phyloP scores from a whole-genome alignment of 192 early-diverging fungal genomes.

The Podochytrium sp. region DNA sequence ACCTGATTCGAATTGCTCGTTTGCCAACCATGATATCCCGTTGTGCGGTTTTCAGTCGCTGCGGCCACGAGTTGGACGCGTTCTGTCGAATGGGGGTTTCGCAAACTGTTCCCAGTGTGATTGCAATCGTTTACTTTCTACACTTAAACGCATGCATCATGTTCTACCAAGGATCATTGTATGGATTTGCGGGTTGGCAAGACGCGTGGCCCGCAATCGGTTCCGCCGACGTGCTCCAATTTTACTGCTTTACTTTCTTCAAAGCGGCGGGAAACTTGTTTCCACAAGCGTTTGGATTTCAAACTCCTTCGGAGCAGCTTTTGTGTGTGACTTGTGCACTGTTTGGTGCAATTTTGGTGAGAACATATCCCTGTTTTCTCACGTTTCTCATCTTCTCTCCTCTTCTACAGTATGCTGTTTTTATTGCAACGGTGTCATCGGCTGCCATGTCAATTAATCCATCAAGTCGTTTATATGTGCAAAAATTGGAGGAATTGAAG shows the following conservation, averaged over 20 bases:
- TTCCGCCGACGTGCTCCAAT: neutral
- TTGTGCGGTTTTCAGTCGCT: neutral
- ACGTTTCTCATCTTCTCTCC: too few species aligned
- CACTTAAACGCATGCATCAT: slow-evolving; percentile 35
- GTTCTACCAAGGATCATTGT: slow-evolving; percentile 13
- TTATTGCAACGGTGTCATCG: too few species aligned
- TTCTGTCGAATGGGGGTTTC: neutral
- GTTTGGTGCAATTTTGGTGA: too few species aligned
- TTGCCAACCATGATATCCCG: neutral
- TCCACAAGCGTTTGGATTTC: neutral
- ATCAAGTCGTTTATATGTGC: too few species aligned
- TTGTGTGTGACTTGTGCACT: too few species aligned
- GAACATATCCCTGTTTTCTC: too few species aligned
- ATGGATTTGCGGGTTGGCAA: slow-evolving; percentile 6
- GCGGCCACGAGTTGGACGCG: neutral
- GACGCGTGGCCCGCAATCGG: neutral
- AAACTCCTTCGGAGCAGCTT: too few species aligned
- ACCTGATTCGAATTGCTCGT: neutral
- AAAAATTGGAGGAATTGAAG: too few species aligned
- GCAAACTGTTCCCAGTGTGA: neutral
- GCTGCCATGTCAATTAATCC: too few species aligned
- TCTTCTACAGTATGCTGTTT: too few species aligned
- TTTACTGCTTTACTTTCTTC: slow-evolving; percentile 15
- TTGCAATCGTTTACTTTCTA: slow-evolving; percentile 17
- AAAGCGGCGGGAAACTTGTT: slow-evolving; percentile 37